Percentiles rank a stretch among this genome's conserved stretches.
Conservation (phyloP, 768 basidiomycete species). For the Daedaleopsis nitida region DNA sequence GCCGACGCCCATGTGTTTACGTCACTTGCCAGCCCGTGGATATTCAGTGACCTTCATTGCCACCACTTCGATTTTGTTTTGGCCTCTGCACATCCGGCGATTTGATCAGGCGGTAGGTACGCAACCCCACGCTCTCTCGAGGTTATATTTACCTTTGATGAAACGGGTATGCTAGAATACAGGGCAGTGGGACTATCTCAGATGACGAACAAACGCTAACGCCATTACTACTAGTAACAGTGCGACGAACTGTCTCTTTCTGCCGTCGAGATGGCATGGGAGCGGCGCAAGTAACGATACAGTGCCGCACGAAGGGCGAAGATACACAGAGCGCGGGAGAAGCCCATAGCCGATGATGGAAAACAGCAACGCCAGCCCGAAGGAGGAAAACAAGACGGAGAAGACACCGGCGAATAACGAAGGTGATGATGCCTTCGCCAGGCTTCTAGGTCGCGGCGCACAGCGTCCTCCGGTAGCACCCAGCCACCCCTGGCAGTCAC, state of each 20-base stretch:
- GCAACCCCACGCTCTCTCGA: neutral
- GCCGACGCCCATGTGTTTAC: neutral
- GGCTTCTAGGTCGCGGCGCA: neutral
- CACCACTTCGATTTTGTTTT: neutral
- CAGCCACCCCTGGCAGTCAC: slow-evolving; percentile 12
- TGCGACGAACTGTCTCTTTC: neutral
- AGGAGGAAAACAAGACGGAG: neutral
- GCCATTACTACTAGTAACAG: neutral
- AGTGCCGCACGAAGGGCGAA: neutral
- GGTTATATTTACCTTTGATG: neutral
- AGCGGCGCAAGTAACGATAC: neutral
- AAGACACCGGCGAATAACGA: neutral
- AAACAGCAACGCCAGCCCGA: neutral
- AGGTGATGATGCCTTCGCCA: neutral
- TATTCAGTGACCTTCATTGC: neutral
- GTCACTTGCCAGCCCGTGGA: neutral
- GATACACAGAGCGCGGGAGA: neutral
- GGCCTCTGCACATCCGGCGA: neutral
- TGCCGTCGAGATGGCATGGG: neutral
- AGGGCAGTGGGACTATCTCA: neutral
- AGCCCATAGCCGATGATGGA: neutral
- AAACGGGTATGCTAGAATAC: neutral
- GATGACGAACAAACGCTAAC: neutral
- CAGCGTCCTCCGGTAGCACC: neutral
- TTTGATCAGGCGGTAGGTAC: neutral